Evolutionary conservation across 208 protist genomes (phyloP), one percentile per base, ranked within the genome.

Genomic region (Acanthamoeba culbertsoni): DNA sequence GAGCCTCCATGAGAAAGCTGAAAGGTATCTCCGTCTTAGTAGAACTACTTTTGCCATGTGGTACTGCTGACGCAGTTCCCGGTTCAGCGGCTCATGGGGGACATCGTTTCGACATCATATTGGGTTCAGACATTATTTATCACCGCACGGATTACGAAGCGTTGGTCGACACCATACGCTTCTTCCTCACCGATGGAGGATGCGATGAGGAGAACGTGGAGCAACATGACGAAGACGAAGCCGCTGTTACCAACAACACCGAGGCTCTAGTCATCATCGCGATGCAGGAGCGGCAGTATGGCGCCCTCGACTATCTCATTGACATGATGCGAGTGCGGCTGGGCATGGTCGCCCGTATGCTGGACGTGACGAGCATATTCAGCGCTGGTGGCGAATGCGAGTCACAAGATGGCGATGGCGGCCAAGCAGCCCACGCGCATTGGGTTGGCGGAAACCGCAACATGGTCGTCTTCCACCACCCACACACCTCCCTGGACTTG

Each of bases 221-320:
- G 37, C 33, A 45, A 42, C 68, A 46, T 14, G 23, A 6, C 31
- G 26, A 45, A 55, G 16, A 0, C 43, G 6, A 84, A n/a, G 51
- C 51, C 23, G 23, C 51, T 59, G 51, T 84, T 12, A 26, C 73
- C 10, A 84, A 37, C 73, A 28, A 84, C 28, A n/a, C n/a, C n/a
- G n/a, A 57, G 12, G 45, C 45, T 0, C 73, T 84, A 14, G 73
- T 84, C 18, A 37, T 55, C n/a, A 84, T 84, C 43, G 73, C 73
- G 43, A 84, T 84, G 73, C 73, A 84, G 43, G 73, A 84, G 73
- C 73, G 73, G 1, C 73, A 84, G 2, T 84, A 84, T 31, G 73
- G 73, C 42, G 73, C 73, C 1, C 73, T 48, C 12, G 73, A 84
- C 73, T 45, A 84, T 43, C 43, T 84, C 2, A 45, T 84, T 1